Evolutionary conservation across 176 grass and related monocot species (phyloP).

Genomic region (Tillandsia leiboldiana): DNA sequence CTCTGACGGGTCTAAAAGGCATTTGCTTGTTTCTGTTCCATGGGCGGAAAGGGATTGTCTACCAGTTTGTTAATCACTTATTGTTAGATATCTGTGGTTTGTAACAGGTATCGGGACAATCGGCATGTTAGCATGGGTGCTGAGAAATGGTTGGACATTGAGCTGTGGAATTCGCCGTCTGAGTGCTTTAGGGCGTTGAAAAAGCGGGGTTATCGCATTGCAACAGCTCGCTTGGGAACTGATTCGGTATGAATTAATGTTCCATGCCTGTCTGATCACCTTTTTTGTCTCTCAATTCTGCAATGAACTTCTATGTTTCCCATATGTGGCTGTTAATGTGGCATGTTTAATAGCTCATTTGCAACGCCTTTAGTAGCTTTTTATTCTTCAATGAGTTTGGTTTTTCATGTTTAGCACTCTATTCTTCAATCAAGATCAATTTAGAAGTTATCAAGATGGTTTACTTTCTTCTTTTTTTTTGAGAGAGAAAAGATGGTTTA

Average conservation of each 20-base stretch:
- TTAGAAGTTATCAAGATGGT: background rate
- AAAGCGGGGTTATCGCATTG: slow-evolving; percentile 84
- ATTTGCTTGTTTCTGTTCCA: too few relatives aligned
- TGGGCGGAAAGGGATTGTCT: too few relatives aligned
- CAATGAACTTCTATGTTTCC: background rate
- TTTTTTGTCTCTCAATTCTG: background rate
- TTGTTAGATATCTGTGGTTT: background rate
- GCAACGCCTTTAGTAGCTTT: too few relatives aligned
- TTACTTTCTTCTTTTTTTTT: background rate
- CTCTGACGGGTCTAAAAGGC: too few relatives aligned
- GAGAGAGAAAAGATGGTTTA: background rate
- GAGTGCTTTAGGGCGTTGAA: slow-evolving; percentile 67
- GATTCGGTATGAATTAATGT: slow-evolving; percentile 47
- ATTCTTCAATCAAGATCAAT: background rate
- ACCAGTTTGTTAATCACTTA: too few relatives aligned
- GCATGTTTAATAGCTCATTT: background rate
- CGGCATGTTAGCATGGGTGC: slow-evolving; percentile 99
- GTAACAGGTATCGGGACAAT: slow-evolving; percentile 79
- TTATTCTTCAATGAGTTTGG: too few relatives aligned
- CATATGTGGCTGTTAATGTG: background rate
- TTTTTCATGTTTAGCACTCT: too few relatives aligned
- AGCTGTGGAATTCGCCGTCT: slow-evolving; percentile 73
- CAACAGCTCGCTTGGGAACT: slow-evolving; percentile 66
- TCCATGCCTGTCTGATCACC: background rate
- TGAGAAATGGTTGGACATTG: slow-evolving; percentile 97